A percentile compares a stretch with the other conserved stretches of the same genome.
phyloP scores from a whole-genome alignment of 106 monocot species.

The Ottelia alismoides region DNA sequence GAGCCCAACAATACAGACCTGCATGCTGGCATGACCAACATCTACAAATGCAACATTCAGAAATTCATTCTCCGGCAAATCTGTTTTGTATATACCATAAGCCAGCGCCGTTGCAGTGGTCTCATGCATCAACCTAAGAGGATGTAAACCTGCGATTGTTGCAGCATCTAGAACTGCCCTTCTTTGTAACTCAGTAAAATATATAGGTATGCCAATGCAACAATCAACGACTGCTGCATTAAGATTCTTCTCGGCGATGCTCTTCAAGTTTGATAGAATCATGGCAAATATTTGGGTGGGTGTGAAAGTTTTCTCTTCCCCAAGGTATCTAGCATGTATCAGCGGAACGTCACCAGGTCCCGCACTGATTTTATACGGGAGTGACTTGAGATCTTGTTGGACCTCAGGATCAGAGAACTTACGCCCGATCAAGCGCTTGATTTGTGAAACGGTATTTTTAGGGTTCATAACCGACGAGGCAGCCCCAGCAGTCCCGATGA shows the following conservation, averaged over 20 bases:
- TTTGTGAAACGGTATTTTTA: constrained; percentile 62
- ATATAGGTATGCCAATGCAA: constrained; percentile 68
- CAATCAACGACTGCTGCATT: constrained; percentile 53
- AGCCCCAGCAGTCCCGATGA: constrained; percentile 56
- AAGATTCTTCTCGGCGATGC: constrained; percentile 65
- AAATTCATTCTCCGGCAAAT: no score
- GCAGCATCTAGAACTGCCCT: constrained; percentile 65
- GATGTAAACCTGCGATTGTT: constrained; percentile 49
- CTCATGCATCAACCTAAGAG: constrained; percentile 62
- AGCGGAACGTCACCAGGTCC: constrained; percentile 55
- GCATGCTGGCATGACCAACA: no score
- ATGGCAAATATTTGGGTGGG: constrained; percentile 67
- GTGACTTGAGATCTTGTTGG: constrained; percentile 34
- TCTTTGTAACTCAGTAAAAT: constrained; percentile 69
- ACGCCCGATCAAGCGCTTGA: constrained; percentile 63
- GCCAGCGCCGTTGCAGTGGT: constrained; percentile 47
- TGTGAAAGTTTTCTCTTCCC: constrained; percentile 44
- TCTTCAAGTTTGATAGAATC: constrained; percentile 57
- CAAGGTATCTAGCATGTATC: constrained; percentile 46
- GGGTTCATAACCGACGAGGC: constrained; percentile 60
- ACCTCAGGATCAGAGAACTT: constrained; percentile 52
- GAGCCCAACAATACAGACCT: no score
- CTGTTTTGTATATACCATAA: constrained; percentile 76
- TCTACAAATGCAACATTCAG: no score
- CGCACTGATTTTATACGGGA: constrained; percentile 41